Base-by-base conservation (phyloP, 176 grass and related monocot species). In the Typha latifolia region DNA sequence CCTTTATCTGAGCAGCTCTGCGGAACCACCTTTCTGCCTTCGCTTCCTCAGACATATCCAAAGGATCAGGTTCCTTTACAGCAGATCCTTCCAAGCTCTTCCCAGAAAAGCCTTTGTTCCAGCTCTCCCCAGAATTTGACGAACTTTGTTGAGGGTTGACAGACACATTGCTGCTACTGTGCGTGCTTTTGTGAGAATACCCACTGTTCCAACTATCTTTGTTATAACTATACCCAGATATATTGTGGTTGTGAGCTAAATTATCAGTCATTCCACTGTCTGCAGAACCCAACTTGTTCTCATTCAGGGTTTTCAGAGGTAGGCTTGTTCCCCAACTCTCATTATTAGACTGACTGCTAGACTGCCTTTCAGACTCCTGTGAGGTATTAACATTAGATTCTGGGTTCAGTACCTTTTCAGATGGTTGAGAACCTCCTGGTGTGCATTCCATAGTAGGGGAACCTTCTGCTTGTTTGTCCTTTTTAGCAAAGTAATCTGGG, bases 41-140 rank as follows among this genome's bases (percentile, higher is more conserved):
- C 12, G 94, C 94, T 79, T 99, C 94, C 81, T 93, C 89, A 0
- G 94, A 99, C 94, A 99, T 99, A 81, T 99, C 94, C 15, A 99
- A 59, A 57, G 89, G 85, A 81, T 93, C 85, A 69, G 81, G 66
- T 80, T 97, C 85, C 72, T 72, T 93, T 49, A 90, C 85, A 11
- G 80, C 83, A 61, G 88, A 97, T 62, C 88, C 93, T 84, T 97
- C 93, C 69, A 89, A 74, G 19, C 82, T 92, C 78, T 89, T 86
- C 59, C 94, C 74, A 56, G 69, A 63, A 63, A 86, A 77, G 37
- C 65, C 68, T 10, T 66, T 22, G 32, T 75, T 82, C 66, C 79
- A 80, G 61, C n/a, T 62, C 34, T 77, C 82, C 64, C 57, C 59
- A 34, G 49, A 74, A 59, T 65, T 70, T 14, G 79, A 65, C 13